phyloP scores from a whole-genome alignment of 2,329 filamentous ascomycete species.

The Colletotrichum euphorbiae region DNA sequence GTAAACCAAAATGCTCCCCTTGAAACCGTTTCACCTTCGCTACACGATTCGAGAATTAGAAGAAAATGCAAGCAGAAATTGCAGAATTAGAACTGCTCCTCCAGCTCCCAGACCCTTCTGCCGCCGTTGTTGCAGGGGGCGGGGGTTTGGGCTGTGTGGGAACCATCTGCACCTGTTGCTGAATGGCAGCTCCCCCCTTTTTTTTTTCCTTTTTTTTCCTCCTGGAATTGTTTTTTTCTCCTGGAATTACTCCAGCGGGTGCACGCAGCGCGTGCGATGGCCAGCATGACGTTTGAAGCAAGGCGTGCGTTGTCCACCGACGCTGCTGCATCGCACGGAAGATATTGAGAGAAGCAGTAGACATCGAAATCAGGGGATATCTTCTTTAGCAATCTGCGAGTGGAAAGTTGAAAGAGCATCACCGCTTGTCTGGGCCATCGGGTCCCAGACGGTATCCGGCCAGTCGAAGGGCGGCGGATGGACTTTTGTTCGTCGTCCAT shows the following conservation, averaged over 20 bases:
- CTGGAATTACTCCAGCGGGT: neutral
- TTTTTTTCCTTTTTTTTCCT: too few species aligned
- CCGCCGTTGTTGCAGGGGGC: conserved; percentile 14
- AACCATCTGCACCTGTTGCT: conserved; percentile 2
- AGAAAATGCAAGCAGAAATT: conserved; percentile 13
- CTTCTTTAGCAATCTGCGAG: conserved; percentile 11
- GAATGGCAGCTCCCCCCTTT: neutral
- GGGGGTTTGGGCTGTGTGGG: neutral
- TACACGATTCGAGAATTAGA: conserved; percentile 27
- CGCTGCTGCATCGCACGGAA: neutral
- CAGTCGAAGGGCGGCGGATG: neutral
- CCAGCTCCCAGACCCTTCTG: neutral
- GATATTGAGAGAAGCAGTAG: neutral
- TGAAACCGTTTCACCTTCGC: conserved; percentile 15
- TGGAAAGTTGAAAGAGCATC: neutral
- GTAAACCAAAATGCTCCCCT: neutral
- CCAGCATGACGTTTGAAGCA: conserved; percentile 5
- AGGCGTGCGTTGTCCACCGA: conserved; percentile 12
- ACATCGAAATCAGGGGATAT: conserved; percentile 11
- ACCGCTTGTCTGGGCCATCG: neutral
- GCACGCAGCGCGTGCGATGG: neutral
- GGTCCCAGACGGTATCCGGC: neutral
- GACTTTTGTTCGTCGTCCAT: neutral
- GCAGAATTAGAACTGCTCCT: neutral
- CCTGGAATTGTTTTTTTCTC: neutral